These are phyloP conservation scores for Umbelopsis ramanniana DNA, from an alignment of 192 early-diverging fungal species.

Conservation along the genomic window DNA sequence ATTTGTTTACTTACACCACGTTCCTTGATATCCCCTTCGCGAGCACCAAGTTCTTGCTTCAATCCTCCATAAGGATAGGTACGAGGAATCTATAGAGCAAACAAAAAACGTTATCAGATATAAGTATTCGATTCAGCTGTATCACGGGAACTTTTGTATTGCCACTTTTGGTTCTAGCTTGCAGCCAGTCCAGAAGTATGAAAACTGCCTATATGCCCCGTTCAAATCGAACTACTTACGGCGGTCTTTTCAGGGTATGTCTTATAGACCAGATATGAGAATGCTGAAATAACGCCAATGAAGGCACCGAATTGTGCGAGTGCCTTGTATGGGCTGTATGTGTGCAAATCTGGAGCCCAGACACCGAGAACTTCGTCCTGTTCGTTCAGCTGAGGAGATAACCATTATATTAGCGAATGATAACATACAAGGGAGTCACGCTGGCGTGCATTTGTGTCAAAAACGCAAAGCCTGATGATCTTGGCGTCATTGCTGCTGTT, in stretches of 20 bases:
- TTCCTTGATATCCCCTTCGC: constrained; percentile 35
- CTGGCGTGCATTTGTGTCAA: background rate
- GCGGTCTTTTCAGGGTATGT: constrained; percentile 59
- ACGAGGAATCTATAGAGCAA: constrained; percentile 43
- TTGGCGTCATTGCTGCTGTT: background rate
- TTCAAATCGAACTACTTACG: constrained; percentile 33
- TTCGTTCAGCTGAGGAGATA: constrained; percentile 55
- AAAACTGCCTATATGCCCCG: background rate
- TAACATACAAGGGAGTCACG: background rate
- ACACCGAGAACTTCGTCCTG: constrained; percentile 73
- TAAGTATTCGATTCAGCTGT: background rate
- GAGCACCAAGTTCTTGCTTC: constrained; percentile 63
- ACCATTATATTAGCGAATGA: background rate
- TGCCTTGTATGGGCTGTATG: constrained; percentile 60
- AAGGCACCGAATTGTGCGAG: constrained; percentile 56
- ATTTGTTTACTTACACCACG: constrained; percentile 40
- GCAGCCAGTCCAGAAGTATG: background rate
- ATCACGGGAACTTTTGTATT: background rate
- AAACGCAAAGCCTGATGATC: background rate
- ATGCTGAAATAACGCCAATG: constrained; percentile 53
- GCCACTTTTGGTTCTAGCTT: background rate
- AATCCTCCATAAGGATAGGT: constrained; percentile 72
- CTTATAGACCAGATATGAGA: constrained; percentile 58
- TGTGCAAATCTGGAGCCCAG: constrained; percentile 70
- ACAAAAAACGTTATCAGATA: background rate